Percentiles rank a stretch among this genome's conserved stretches.
phyloP scores from a whole-genome alignment of 2,329 filamentous ascomycete genomes.

The Pyricularia grisea region DNA sequence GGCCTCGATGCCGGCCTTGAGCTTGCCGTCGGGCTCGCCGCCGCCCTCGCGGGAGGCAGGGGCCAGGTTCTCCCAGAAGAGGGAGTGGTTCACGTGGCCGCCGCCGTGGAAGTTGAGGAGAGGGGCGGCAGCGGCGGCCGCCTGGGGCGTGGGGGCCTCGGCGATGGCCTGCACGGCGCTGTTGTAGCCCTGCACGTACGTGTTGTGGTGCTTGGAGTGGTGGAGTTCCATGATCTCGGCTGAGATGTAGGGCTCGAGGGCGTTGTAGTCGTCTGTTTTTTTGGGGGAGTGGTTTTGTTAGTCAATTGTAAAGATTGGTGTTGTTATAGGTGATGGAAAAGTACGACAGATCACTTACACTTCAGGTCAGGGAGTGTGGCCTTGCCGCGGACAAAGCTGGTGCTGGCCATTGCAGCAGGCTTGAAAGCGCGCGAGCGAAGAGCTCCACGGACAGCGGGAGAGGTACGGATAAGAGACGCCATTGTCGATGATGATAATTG shows the following conservation, averaged over 20 bases:
- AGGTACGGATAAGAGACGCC: conserved; percentile 68
- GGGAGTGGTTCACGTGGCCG: conserved; percentile 85
- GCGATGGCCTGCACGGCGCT: conserved; percentile 51
- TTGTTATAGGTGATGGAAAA: neutral
- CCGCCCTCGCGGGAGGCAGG: conserved; percentile 54
- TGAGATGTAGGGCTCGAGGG: conserved; percentile 77
- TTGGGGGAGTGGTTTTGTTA: neutral
- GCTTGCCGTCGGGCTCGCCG: conserved; percentile 50
- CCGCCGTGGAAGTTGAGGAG: conserved; percentile 79
- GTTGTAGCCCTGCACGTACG: conserved; percentile 71
- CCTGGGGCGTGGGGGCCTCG: conserved; percentile 44
- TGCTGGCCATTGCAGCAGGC: conserved; percentile 56
- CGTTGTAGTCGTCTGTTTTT: conserved; percentile 79
- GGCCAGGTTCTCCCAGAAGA: conserved; percentile 84
- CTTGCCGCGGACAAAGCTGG: conserved; percentile 75
- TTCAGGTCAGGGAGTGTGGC: conserved; percentile 86
- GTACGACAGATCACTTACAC: conserved; percentile 26
- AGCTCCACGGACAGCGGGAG: conserved; percentile 58
- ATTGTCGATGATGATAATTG: conserved; percentile 32
- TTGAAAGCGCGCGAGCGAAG: conserved; percentile 58
- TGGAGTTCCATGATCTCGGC: conserved; percentile 75
- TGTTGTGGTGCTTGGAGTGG: conserved; percentile 69
- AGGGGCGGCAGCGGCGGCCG: conserved; percentile 39
- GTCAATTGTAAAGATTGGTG: neutral
- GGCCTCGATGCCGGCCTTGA: conserved; percentile 53